Evolutionary conservation across 1,139 yeast species (phyloP), one percentile per base, ranked within the genome.

Genomic region (Waltiozyma sp.): DNA sequence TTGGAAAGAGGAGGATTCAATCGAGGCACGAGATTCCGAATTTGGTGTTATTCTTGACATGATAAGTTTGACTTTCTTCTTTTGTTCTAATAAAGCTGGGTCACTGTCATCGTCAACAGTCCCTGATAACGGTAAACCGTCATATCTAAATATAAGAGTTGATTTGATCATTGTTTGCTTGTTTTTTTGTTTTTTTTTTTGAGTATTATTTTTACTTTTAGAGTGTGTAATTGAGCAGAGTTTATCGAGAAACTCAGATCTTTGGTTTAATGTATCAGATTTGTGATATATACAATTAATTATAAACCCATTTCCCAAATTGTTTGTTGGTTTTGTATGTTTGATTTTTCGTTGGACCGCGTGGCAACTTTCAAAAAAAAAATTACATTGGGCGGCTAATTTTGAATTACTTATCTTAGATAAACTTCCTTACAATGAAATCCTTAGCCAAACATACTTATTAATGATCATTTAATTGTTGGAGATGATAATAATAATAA

Each of bases 81-180:
- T 89, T 59, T 86, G 91, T 47, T 86, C 93, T 38, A 70, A 60
- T 43, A 89, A 68, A 14, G 69, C 65, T 37, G 62, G 62, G 43
- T 72, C 74, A 42, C 71, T 72, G 50, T 80, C 83, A 53, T 88
- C 95, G 57, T 89, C 97, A 15, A 87, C 91, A 2, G 95, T 84
- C n/a, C 95, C 95, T 49, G 94, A 80, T 45, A 89, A 70, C 18
- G 97, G 96, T 46, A 88, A 78, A 75, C 87, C 85, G 56, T 81
- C 89, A 41, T 77, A 72, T 56, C 89, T 70, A 59, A 79, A 82
- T 28, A 82, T 76, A 43, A 81, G 65, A 0, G 91, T 82, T 2
- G 89, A 80, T 56, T 77, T 77, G 58, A 82, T 85, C 85, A 78
- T 78, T 26, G 24, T 18, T n/a, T n/a, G n/a, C n/a, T n/a, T n/a